Conservation (phyloP, 75 land plant species). For the Selaginella moellendorffii region DNA sequence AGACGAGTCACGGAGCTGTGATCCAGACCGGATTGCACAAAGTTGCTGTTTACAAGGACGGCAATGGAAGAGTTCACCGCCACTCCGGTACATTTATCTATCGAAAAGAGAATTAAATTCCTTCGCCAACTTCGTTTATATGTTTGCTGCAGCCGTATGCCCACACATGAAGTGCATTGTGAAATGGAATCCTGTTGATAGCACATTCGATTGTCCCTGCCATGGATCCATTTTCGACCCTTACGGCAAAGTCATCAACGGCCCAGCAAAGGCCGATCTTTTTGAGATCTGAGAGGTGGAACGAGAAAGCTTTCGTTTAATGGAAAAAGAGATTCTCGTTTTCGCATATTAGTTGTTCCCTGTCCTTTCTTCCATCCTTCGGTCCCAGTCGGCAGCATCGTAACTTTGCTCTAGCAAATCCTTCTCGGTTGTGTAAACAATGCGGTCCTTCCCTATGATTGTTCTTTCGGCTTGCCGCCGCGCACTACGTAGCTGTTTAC, state of each 20-base stretch:
- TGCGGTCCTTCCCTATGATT: constrained; percentile 60
- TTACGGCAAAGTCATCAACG: constrained; percentile 20
- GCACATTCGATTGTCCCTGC: constrained; percentile 30
- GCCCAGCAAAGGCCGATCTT: constrained; percentile 32
- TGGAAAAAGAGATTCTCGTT: too few species aligned
- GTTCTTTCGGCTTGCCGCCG: constrained; percentile 63
- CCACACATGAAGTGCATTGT: constrained; percentile 31
- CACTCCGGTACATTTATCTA: constrained; percentile 18
- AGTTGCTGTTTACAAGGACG: constrained; percentile 27
- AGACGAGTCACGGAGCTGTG: constrained; percentile 21
- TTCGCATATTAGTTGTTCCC: background rate
- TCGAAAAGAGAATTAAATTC: background rate
- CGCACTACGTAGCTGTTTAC: constrained; percentile 47
- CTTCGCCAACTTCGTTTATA: background rate
- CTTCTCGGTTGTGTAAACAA: constrained; percentile 62
- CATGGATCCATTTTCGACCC: constrained; percentile 33
- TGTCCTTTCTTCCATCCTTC: constrained; percentile 32
- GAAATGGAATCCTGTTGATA: constrained; percentile 34
- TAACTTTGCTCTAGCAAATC: constrained; percentile 57
- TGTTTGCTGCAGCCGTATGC: constrained; percentile 22
- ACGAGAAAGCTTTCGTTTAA: too few species aligned
- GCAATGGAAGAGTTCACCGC: constrained; percentile 18
- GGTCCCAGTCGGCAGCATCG: constrained; percentile 80
- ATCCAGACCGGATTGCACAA: constrained; percentile 23
- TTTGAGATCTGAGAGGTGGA: background rate